These are phyloP conservation scores for Fusarium nodosum DNA, from an alignment of 2,329 filamentous ascomycete genomes.

Conservation along the genomic window DNA sequence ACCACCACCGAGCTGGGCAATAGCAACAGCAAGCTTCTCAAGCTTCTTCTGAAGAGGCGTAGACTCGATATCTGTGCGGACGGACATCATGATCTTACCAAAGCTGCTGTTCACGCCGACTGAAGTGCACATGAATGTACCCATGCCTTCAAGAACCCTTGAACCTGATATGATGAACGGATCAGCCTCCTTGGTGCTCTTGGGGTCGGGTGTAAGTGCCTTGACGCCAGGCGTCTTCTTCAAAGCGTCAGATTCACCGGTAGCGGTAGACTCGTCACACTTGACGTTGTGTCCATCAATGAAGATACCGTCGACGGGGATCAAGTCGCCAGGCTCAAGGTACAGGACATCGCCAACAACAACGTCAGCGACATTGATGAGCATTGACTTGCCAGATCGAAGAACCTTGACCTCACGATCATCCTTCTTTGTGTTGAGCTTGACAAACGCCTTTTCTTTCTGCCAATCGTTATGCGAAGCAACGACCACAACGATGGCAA, in stretches of 20 bases:
- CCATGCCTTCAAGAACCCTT: conserved; percentile 79
- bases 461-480: conserved; percentile 34
- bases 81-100: conserved; percentile 79
- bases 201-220: conserved; percentile 77
- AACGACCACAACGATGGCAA: conserved; percentile 25
- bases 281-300: conserved; percentile 33
- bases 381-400: conserved; percentile 24
- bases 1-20: conserved; percentile 81
- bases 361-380: conserved; percentile 19
- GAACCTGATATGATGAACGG: conserved; percentile 90
- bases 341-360: conserved; percentile 29
- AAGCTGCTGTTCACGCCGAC: conserved; percentile 81
- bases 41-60: conserved; percentile 83
- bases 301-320: conserved; percentile 27
- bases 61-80: conserved; percentile 80
- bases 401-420: conserved; percentile 35
- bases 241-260: conserved; percentile 81
- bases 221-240: conserved; percentile 77
- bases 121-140: conserved; percentile 80
- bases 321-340: conserved; percentile 27
- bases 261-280: conserved; percentile 59
- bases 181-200: conserved; percentile 78
- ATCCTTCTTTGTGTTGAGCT: conserved; percentile 32
- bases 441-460: conserved; percentile 31
- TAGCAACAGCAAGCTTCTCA: conserved; percentile 80